phyloP scores from a whole-genome alignment of 495 filamentous ascomycete genomes.

The Penicillium egyptiacum region DNA sequence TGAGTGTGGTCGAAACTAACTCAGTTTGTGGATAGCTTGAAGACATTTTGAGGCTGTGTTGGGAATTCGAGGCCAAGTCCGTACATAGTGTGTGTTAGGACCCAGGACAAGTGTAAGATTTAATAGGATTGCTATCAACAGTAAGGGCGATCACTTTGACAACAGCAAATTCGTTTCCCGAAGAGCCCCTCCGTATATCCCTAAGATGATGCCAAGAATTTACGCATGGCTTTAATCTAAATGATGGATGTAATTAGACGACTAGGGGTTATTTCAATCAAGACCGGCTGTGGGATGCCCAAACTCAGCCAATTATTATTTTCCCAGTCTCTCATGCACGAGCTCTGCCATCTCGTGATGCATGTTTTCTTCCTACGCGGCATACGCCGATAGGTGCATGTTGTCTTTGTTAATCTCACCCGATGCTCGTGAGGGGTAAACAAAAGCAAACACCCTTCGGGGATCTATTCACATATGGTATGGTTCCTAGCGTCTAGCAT shows the following conservation, averaged over 20 bases:
- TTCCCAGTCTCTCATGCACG: background rate
- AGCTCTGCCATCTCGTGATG: background rate
- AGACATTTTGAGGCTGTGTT: slow-evolving; percentile 4
- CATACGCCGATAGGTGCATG: background rate
- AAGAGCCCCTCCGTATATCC: background rate
- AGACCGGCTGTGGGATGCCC: background rate
- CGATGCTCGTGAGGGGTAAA: background rate
- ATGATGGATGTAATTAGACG: background rate
- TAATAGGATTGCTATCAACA: background rate
- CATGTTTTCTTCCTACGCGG: background rate
- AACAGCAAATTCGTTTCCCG: background rate
- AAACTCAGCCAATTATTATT: background rate
- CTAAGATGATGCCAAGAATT: background rate
- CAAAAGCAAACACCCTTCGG: background rate
- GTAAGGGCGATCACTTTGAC: background rate
- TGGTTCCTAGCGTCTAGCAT: background rate
- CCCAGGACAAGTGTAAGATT: background rate
- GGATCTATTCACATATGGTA: background rate
- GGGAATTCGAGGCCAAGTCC: background rate
- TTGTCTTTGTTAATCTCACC: background rate
- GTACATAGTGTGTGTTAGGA: background rate
- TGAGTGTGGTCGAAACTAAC: background rate
- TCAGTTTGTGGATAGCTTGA: background rate
- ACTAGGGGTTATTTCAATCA: background rate
- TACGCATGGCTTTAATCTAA: background rate